phyloP scores from a whole-genome alignment of 176 grass and related monocot species.

The Ananas comosus region DNA sequence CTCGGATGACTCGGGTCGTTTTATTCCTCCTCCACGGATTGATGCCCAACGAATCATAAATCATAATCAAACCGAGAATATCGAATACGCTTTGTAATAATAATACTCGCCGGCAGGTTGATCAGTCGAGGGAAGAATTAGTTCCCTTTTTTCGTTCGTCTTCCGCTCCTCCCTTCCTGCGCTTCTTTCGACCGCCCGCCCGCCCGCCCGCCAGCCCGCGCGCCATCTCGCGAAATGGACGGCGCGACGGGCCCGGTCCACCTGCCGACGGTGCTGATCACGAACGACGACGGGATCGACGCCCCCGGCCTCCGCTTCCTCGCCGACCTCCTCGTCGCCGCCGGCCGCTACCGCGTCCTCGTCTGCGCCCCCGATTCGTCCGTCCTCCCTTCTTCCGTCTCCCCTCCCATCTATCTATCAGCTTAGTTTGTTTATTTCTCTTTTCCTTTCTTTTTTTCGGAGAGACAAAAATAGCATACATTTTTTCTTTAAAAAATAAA shows the following conservation, averaged over 20 bases:
- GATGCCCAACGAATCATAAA: too few species aligned
- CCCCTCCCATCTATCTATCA: background rate
- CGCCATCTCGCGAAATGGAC: conserved; percentile 10
- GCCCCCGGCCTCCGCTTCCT: conserved; percentile 80
- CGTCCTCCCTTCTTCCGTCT: background rate
- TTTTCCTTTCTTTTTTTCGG: background rate
- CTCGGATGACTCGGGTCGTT: too few species aligned
- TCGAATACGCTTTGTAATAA: too few species aligned
- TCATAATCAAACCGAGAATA: too few species aligned
- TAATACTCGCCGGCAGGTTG: too few species aligned
- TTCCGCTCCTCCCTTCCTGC: background rate
- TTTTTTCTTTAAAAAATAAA: background rate
- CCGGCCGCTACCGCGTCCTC: conserved; percentile 51
- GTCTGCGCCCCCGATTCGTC: conserved; percentile 86
- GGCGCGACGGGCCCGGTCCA: conserved; percentile 3
- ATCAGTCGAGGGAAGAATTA: too few species aligned
- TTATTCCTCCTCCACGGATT: too few species aligned
- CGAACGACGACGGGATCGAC: conserved; percentile 95
- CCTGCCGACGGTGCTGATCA: conserved; percentile 46
- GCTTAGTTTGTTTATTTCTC: background rate
- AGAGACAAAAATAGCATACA: background rate
- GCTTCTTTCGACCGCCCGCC: too few species aligned
- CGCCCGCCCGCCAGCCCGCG: too few species aligned
- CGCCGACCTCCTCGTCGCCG: conserved; percentile 76
- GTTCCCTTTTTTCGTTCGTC: conserved; percentile 3